Conservation (phyloP, 1,139 yeast genomes). For the Suhomyces panamericanus region DNA sequence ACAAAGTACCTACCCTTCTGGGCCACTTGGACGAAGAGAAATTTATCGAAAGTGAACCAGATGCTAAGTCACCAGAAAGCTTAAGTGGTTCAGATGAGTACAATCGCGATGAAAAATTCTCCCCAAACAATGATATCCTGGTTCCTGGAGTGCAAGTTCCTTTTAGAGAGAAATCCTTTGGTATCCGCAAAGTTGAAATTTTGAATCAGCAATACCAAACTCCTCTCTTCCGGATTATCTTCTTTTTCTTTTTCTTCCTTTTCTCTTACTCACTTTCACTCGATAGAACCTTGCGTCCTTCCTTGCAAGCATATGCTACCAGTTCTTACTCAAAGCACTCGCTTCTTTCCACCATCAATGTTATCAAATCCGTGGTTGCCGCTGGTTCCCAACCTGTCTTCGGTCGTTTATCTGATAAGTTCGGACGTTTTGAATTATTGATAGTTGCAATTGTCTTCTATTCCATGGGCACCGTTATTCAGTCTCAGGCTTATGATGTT, state of each 20-base stretch:
- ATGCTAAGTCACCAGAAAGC: not conserved
- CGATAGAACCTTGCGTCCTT: constrained; percentile 51
- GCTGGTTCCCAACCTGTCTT: constrained; percentile 26
- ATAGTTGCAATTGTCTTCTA: constrained; percentile 21
- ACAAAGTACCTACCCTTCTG: not conserved
- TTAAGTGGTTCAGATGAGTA: not conserved
- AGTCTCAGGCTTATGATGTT: constrained; percentile 25
- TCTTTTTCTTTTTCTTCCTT: constrained; percentile 54
- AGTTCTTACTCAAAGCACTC: constrained; percentile 18
- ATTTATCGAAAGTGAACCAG: not conserved
- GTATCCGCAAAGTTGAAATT: constrained; percentile 43
- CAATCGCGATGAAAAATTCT: not conserved
- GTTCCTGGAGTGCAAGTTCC: not conserved
- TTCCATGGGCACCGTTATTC: constrained; percentile 25
- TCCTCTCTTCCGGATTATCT: constrained; percentile 27
- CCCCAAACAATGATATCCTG: not conserved
- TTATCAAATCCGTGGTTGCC: constrained; percentile 23
- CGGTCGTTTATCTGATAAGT: constrained; percentile 24
- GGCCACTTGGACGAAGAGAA: not conserved
- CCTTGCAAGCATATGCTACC: not conserved
- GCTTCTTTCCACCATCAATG: constrained; percentile 22
- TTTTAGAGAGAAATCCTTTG: constrained; percentile 26
- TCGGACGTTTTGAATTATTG: constrained; percentile 25
- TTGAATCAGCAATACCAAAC: constrained; percentile 33
- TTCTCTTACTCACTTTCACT: constrained; percentile 67